These are phyloP conservation scores for Aspergillus mulundensis DNA, from an alignment of 495 filamentous ascomycete genomes.

Conservation along the genomic window DNA sequence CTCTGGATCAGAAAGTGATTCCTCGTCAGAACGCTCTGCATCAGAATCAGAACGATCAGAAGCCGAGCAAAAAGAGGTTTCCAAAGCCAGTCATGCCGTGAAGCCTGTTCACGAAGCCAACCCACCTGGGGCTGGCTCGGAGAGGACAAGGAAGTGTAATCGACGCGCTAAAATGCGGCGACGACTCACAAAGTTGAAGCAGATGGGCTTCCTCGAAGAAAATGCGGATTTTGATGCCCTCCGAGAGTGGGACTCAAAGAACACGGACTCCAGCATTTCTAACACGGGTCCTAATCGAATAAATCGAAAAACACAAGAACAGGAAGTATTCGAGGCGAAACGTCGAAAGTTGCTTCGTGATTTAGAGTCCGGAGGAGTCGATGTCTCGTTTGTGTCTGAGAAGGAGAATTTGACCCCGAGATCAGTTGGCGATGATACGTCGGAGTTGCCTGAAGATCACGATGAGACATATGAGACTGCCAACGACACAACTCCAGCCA, in stretches of 20 bases:
- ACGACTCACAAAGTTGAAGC: conserved; percentile 45
- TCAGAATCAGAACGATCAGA: conserved; percentile 28
- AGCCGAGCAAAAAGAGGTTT: conserved; percentile 10
- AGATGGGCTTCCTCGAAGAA: conserved; percentile 43
- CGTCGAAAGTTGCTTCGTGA: conserved; percentile 49
- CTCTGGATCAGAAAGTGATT: conserved; percentile 26
- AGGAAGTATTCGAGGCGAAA: conserved; percentile 45
- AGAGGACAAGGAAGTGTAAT: conserved; percentile 52
- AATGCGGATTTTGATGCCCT: conserved; percentile 48
- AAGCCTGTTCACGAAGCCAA: conserved; percentile 17
- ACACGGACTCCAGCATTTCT: conserved; percentile 26
- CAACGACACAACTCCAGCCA: conserved; percentile 16
- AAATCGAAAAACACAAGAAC: conserved; percentile 23
- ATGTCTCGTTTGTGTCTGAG: conserved; percentile 35
- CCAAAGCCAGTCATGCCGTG: conserved; percentile 11
- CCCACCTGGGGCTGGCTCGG: conserved; percentile 42
- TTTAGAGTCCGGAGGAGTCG: conserved; percentile 49
- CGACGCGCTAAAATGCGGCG: conserved; percentile 46
- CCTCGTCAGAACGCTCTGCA: conserved; percentile 3
- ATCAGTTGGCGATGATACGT: not conserved
- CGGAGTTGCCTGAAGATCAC: conserved; percentile 9
- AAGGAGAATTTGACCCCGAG: conserved; percentile 33
- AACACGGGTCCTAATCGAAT: conserved; percentile 18
- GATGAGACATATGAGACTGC: conserved; percentile 20
- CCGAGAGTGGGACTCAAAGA: conserved; percentile 30